Conservation (phyloP, 495 filamentous ascomycete species). For the Penicillium malachiteum region DNA sequence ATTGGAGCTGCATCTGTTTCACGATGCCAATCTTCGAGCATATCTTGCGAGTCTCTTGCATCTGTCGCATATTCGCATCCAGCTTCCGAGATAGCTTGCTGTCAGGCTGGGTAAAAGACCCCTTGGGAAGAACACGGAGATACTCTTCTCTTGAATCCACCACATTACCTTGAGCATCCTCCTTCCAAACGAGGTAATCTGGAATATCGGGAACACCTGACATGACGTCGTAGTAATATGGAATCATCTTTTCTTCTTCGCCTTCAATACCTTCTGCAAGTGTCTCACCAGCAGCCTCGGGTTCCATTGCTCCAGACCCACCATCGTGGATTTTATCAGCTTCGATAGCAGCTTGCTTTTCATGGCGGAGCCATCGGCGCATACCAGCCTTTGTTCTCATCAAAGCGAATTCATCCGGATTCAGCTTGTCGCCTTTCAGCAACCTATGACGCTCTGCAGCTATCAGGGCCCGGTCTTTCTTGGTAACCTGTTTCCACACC, state of each 20-base stretch:
- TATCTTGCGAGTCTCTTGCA: constrained; percentile 95
- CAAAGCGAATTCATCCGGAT: constrained; percentile 82
- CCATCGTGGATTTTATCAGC: constrained; percentile 52
- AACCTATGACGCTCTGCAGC: constrained; percentile 76
- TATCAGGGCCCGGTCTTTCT: constrained; percentile 88
- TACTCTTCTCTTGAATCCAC: constrained; percentile 83
- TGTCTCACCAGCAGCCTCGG: constrained; percentile 59
- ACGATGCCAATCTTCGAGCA: constrained; percentile 95
- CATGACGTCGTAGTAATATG: constrained; percentile 91
- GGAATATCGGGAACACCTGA: constrained; percentile 82
- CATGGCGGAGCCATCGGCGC: constrained; percentile 75
- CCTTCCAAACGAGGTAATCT: constrained; percentile 74
- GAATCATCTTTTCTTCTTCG: constrained; percentile 73
- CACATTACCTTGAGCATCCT: constrained; percentile 82
- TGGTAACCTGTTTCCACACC: constrained; percentile 98
- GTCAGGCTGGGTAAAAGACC: constrained; percentile 74
- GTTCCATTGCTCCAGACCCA: constrained; percentile 47
- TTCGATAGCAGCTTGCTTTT: constrained; percentile 59
- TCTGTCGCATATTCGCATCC: constrained; percentile 86
- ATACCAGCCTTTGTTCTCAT: constrained; percentile 75
- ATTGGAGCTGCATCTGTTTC: constrained; percentile 99
- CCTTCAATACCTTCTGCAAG: constrained; percentile 90
- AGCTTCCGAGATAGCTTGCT: constrained; percentile 76
- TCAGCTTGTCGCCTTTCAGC: constrained; percentile 80
- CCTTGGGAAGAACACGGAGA: constrained; percentile 67